These are phyloP conservation scores for Coniochaeta prunicola DNA, from an alignment of 2,329 filamentous ascomycete genomes.

Conservation along the genomic window DNA sequence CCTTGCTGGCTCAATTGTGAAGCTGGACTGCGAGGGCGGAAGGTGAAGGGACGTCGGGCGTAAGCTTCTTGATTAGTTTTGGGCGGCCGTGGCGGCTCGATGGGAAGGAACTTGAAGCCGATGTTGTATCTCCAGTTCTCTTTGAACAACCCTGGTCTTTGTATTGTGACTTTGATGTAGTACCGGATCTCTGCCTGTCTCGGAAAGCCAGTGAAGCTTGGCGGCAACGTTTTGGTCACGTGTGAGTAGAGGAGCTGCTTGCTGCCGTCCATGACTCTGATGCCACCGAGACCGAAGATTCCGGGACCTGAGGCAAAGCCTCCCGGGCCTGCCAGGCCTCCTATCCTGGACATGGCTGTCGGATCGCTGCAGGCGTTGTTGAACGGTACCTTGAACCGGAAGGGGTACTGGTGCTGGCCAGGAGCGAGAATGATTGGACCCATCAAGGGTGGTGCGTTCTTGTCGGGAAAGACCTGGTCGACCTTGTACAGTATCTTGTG, in stretches of 20 bases:
- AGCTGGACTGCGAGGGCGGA: slow-evolving; percentile 32
- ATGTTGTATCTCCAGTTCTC: slow-evolving; percentile 70
- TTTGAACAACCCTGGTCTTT: slow-evolving; percentile 80
- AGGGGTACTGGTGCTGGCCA: slow-evolving; percentile 70
- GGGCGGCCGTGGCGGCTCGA: slow-evolving; percentile 74
- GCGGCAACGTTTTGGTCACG: slow-evolving; percentile 79
- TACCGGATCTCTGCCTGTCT: slow-evolving; percentile 87
- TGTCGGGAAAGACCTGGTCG: slow-evolving; percentile 63
- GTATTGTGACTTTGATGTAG: slow-evolving; percentile 91
- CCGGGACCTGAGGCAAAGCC: slow-evolving; percentile 38
- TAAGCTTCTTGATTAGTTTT: slow-evolving; percentile 71
- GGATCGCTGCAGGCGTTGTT: slow-evolving; percentile 64
- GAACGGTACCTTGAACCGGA: slow-evolving; percentile 69
- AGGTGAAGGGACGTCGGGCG: slow-evolving; percentile 63
- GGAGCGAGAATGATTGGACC: slow-evolving; percentile 48
- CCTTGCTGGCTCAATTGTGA: slow-evolving; percentile 10
- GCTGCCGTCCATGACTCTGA: slow-evolving; percentile 56
- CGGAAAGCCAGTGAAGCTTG: slow-evolving; percentile 80
- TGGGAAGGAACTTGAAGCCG: slow-evolving; percentile 82
- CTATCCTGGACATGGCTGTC: slow-evolving; percentile 44
- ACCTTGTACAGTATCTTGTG: slow-evolving; percentile 72
- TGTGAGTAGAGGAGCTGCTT: slow-evolving; percentile 60
- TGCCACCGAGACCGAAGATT: slow-evolving; percentile 41
- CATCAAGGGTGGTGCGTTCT: slow-evolving; percentile 31
- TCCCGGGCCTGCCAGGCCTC: slow-evolving; percentile 45